Percentiles rank a stretch among this genome's conserved stretches.
phyloP scores from a whole-genome alignment of 2,329 filamentous ascomycete genomes.

The Aureobasidium sp. region DNA sequence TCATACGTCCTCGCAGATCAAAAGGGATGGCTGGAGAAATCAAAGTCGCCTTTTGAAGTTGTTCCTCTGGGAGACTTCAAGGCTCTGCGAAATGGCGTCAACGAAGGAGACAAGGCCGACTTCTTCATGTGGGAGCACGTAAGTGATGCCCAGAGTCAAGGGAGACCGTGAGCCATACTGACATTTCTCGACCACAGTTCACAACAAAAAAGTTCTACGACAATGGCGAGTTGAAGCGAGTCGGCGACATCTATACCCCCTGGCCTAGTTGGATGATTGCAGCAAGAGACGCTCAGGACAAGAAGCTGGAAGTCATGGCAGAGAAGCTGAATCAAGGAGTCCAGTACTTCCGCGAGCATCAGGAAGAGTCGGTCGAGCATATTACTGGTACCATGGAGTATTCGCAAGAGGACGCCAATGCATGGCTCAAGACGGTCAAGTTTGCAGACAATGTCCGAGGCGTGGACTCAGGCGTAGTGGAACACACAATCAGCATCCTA shows the following conservation, averaged over 20 bases:
- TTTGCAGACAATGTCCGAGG: constrained; percentile 67
- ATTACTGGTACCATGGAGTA: constrained; percentile 82
- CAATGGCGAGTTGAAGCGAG: constrained; percentile 69
- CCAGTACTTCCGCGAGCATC: constrained; percentile 63
- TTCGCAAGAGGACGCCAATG: constrained; percentile 71
- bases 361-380: constrained; percentile 68
- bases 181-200: constrained; percentile 40
- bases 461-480: constrained; percentile 60
- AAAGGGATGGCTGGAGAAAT: constrained; percentile 59
- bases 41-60: constrained; percentile 52
- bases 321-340: constrained; percentile 70
- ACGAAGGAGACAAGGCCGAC: constrained; percentile 57
- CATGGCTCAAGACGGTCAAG: constrained; percentile 82
- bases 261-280: constrained; percentile 98
- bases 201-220: constrained; percentile 94
- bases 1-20: constrained; percentile 87
- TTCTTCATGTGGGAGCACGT: constrained; percentile 99
- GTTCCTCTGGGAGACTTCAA: constrained; percentile 65
- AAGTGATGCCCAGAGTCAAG: not conserved
- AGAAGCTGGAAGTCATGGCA: constrained; percentile 58
- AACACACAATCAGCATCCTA: constrained; percentile 64
- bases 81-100: constrained; percentile 63
- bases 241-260: constrained; percentile 94
- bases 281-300: constrained; percentile 40
- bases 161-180: not conserved